phyloP scores from a whole-genome alignment of 208 protist species.

The Endotrypanum monterogeii region DNA sequence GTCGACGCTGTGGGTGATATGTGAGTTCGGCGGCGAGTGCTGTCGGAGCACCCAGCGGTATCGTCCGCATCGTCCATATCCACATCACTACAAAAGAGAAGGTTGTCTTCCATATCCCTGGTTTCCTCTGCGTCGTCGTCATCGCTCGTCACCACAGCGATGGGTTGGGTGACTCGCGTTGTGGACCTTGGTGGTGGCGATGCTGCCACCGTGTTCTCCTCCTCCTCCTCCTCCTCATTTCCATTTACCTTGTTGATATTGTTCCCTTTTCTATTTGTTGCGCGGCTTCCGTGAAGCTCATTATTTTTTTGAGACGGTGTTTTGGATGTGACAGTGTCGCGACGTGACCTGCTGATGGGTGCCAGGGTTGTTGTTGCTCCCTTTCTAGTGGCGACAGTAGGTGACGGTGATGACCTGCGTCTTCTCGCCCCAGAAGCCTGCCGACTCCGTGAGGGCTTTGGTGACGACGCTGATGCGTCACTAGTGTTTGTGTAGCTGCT shows the following conservation, averaged over 20 bases:
- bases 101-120: not conserved
- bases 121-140: not conserved
- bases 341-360: not conserved
- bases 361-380: not conserved
- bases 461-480: not conserved
- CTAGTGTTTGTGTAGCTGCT: not conserved
- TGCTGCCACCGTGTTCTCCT: not conserved
- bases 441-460: not conserved
- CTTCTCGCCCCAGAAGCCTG: not conserved
- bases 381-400: not conserved
- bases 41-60: not conserved
- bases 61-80: not conserved
- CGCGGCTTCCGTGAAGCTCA: not conserved
- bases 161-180: not conserved
- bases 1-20: not conserved
- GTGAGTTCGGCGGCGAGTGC: not conserved
- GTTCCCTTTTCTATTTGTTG: not conserved
- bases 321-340: not conserved
- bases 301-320: not conserved
- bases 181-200: not conserved
- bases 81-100: conserved; percentile 4
- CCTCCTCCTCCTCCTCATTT: too few relatives aligned
- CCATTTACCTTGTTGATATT: not conserved
- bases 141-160: not conserved
- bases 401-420: not conserved